Evolutionary conservation across 2,329 filamentous ascomycete genomes (phyloP), one percentile per base, ranked within the genome.

Genomic region (Beauveria varroae): DNA sequence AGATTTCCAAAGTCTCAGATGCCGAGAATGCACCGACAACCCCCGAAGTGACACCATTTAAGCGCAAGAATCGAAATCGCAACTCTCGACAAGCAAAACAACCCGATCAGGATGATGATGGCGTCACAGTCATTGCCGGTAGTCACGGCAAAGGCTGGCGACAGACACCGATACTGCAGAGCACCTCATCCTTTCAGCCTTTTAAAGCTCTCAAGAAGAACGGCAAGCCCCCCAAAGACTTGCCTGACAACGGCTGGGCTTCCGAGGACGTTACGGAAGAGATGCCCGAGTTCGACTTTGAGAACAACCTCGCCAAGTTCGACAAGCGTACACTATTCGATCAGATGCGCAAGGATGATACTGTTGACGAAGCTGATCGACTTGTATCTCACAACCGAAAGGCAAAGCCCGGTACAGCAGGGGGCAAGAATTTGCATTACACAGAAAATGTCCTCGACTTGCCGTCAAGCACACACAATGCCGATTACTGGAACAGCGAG

Each of bases 241-340:
- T 71, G 34, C 74, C 74, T 9, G 83, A 91, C 49, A 96, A 91
- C 71, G 93, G 91, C 3, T 98, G 93, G 93, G 92, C 91, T 4
- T 97, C 93, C 0, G 95, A 97, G 71, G 93, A 98, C 69, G 93
- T 93, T 24, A 97, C 91, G 0, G 95, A 98, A 74, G 93, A 96
- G 71, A 84, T 95, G 79, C 91, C 90, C 12, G 95, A 98, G 64
- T 98, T 98, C 68, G 93, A 98, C 73, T 98, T 98, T 69, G 87
- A 90, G 68, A 87, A 86, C 60, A 92, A 92, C 66, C 80, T 98
- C 37, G 93, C 91, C 52, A 96, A 96, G 70, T 98, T 98, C 68
- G 93, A 98, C 78, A 98, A 98, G 77, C 86, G 88, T 61, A 87
- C 87, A 1, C 86, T 98, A 9, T 99, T 99, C 71, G 89, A 93